phyloP scores from a whole-genome alignment of 2,329 filamentous ascomycete species.

The Zalaria obscura region DNA sequence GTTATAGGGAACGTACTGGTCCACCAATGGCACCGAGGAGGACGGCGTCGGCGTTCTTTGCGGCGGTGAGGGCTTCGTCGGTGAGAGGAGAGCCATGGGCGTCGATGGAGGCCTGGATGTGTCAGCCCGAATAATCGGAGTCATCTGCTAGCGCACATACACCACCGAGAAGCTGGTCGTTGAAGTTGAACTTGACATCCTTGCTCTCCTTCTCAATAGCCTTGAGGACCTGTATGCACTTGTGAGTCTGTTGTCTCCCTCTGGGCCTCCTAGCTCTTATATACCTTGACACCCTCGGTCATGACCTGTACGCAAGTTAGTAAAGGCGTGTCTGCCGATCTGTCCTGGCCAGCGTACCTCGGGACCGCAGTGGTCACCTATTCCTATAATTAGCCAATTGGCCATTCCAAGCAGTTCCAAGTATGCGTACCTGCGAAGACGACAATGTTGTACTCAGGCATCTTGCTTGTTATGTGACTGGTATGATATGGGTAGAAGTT shows the following conservation, averaged over 20 bases:
- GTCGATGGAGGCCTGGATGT: constrained; percentile 68
- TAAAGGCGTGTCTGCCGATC: background rate
- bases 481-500: background rate
- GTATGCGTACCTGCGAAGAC: constrained; percentile 49
- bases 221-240: constrained; percentile 51
- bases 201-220: constrained; percentile 59
- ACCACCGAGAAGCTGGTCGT: constrained; percentile 81
- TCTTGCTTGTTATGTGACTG: constrained; percentile 22
- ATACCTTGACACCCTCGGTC: constrained; percentile 72
- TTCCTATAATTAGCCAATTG: constrained; percentile 3
- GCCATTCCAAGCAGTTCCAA: background rate
- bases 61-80: constrained; percentile 66
- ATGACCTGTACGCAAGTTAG: constrained; percentile 46
- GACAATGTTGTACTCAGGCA: constrained; percentile 64
- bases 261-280: constrained; percentile 2
- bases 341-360: constrained; percentile 43
- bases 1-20: constrained; percentile 41
- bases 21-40: constrained; percentile 89
- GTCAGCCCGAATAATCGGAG: constrained; percentile 1
- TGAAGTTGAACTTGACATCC: constrained; percentile 71
- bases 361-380: constrained; percentile 64
- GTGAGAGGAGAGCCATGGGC: constrained; percentile 65
- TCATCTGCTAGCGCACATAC: constrained; percentile 40
- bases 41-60: constrained; percentile 76
- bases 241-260: constrained; percentile 1